Base-by-base conservation (phyloP, 768 basidiomycete species). In the Boletus coccyginus region DNA sequence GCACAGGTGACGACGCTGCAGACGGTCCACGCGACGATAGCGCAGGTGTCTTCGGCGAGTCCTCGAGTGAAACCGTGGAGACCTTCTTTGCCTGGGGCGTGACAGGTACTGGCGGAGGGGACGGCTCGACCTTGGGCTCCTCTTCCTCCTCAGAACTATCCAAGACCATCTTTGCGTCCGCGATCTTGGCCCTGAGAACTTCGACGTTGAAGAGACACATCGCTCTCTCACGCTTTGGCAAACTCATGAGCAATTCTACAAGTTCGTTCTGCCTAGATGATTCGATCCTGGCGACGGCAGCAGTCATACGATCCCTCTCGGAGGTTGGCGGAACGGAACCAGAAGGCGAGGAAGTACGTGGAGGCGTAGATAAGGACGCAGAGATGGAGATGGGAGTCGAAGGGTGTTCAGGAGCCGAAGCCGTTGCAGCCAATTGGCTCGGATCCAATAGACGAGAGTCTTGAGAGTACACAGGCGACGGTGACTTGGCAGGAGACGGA, bases 191-290 rank as follows among this genome's bases (percentile, higher is more conserved):
- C 49, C 85, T 80, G 27, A 95, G 77, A 31, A 92, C 80, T 62
- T 94, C 92, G 13, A 78, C 77, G 60, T 93, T 95, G 78, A 96
- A 96, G 40, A 95, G 76, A 72, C 93, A 94, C 84, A 95, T 81
- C 0, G 92, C 92, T 14, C 93, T 83, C 61, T 96, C 94, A 57
- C 89, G 84, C 73, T 94, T 95, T 2, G 90, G 86, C 17, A 96
- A 78, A 62, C 85, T 87, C 87, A 94, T 90, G 36, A 95, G 73
- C 49, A 96, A 76, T 24, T 88, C 90, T 0, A 87, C 85, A 44
- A 95, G 78, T 59, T 90, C 87, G 3, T 65, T 66, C 44, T 85
- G 82, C 49, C 83, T 80, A 0, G 75, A 67, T 6, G 80, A 74
- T 69, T 92, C 89, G 7, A 90, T 75, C 66, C 79, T 84, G 57